phyloP scores from a whole-genome alignment of 805 yeast species.

The Saturnispora diversa region DNA sequence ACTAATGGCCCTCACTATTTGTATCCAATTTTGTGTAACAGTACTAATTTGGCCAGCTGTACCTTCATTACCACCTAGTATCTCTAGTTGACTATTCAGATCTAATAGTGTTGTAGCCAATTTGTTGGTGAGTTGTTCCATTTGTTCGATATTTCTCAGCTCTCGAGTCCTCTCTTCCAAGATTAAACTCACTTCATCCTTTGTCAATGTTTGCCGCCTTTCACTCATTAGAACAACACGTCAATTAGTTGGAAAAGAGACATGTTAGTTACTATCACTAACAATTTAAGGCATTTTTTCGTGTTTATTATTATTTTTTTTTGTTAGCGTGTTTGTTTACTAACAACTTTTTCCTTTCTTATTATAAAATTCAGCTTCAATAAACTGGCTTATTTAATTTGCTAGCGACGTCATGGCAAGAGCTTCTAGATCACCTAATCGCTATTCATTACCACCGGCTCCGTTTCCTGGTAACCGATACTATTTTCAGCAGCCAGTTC shows the following conservation, averaged over 20 bases:
- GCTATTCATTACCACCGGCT: slow-evolving; percentile 2
- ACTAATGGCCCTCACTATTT: slow-evolving; percentile 50
- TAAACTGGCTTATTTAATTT: neutral
- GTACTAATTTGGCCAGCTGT: slow-evolving; percentile 47
- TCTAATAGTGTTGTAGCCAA: slow-evolving; percentile 41
- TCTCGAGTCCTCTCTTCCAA: slow-evolving; percentile 40
- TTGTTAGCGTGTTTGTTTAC: neutral
- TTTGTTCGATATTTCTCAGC: slow-evolving; percentile 40
- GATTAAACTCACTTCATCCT: neutral
- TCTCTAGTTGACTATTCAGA: slow-evolving; percentile 41
- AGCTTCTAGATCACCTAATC: slow-evolving; percentile 5
- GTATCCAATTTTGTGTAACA: slow-evolving; percentile 59
- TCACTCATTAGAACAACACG: too few species aligned
- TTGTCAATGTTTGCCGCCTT: slow-evolving; percentile 8
- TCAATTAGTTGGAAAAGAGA: too few species aligned
- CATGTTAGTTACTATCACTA: too few species aligned
- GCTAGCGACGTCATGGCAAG: slow-evolving; percentile 3
- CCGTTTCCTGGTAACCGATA: too few species aligned
- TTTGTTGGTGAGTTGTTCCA: slow-evolving; percentile 38
- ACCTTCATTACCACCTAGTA: slow-evolving; percentile 39
- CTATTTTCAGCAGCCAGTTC: too few species aligned
- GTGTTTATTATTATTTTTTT: neutral
- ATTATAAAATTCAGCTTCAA: neutral
- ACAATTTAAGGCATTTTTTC: too few species aligned
- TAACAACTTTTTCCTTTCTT: neutral